Evolutionary conservation across 768 basidiomycete species (phyloP).

Genomic region (Leucosporidium yakuticum): DNA sequence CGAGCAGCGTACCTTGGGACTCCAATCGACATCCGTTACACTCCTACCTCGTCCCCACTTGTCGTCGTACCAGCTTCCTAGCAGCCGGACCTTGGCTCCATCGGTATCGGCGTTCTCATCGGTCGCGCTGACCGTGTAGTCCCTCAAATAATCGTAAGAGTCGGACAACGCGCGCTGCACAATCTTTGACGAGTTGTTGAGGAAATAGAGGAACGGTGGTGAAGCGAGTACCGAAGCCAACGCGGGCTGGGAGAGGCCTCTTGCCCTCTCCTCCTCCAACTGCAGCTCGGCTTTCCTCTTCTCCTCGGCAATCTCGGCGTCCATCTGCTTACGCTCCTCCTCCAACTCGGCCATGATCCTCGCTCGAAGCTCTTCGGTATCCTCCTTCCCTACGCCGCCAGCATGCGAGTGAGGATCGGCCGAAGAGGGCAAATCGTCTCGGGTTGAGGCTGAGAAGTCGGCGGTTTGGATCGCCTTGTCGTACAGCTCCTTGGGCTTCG

Average conservation of each 20-base stretch:
- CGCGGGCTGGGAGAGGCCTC: constrained; percentile 84
- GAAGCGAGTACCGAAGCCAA: constrained; percentile 71
- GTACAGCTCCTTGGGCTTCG: constrained; percentile 29
- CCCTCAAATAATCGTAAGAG: constrained; percentile 90
- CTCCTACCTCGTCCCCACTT: constrained; percentile 86
- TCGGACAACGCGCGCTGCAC: constrained; percentile 92
- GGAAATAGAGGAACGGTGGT: constrained; percentile 87
- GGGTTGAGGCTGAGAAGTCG: neutral
- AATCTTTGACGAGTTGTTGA: constrained; percentile 90
- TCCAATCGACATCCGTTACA: constrained; percentile 96
- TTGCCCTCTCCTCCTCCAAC: constrained; percentile 66
- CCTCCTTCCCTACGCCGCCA: constrained; percentile 78
- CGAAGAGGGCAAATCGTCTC: constrained; percentile 49
- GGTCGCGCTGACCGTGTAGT: constrained; percentile 73
- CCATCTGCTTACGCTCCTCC: constrained; percentile 58
- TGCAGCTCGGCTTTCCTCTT: constrained; percentile 75
- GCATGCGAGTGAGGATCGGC: constrained; percentile 37
- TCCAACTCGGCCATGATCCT: constrained; percentile 65
- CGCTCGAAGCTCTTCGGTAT: constrained; percentile 70
- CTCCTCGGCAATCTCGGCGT: constrained; percentile 75
- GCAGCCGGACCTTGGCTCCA: constrained; percentile 78
- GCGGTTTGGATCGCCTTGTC: constrained; percentile 40
- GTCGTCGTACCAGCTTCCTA: constrained; percentile 92
- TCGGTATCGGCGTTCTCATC: constrained; percentile 73
- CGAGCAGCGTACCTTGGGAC: constrained; percentile 67